Evolutionary conservation across 371 early-diverging fungal species (phyloP).

Genomic region (Coemansia sp.): DNA sequence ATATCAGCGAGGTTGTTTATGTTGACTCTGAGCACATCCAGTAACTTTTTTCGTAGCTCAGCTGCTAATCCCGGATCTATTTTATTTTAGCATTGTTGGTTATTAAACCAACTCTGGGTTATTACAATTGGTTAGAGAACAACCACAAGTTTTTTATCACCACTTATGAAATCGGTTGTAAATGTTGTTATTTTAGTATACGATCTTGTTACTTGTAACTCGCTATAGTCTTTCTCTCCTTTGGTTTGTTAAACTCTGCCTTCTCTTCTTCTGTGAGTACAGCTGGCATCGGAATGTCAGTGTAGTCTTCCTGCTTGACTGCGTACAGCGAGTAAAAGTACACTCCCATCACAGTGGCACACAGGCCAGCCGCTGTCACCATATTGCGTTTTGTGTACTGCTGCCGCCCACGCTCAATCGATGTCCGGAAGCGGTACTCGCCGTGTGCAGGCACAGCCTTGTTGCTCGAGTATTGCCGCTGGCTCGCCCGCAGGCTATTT

Average conservation of each 20-base stretch:
- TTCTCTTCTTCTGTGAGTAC: slow-evolving; percentile 34
- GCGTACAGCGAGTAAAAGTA: slow-evolving; percentile 52
- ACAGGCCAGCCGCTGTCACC: slow-evolving; percentile 25
- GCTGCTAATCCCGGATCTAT: no score
- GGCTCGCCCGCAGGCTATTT: background rate
- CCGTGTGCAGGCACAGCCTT: slow-evolving; percentile 18
- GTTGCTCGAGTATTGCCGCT: background rate
- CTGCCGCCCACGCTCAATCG: slow-evolving; percentile 51
- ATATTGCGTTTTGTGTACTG: slow-evolving; percentile 30
- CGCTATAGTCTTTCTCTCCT: background rate
- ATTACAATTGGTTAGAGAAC: no score
- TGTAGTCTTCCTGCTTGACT: slow-evolving; percentile 51
- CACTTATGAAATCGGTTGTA: no score
- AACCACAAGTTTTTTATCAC: no score
- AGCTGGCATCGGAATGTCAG: slow-evolving; percentile 50
- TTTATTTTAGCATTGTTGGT: no score
- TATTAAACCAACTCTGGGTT: no score
- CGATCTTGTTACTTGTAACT: background rate
- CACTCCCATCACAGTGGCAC: slow-evolving; percentile 13
- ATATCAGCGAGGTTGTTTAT: slow-evolving; percentile 78
- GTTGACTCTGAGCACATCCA: slow-evolving; percentile 58
- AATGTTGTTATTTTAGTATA: no score
- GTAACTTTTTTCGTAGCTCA: no score
- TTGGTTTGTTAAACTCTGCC: slow-evolving; percentile 11
- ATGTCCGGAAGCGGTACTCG: slow-evolving; percentile 42